A percentile compares a stretch with the other conserved stretches of the same genome.
Evolutionary conservation across 1,139 yeast genomes (phyloP).

Genomic region (Hansenula lynferdii): DNA sequence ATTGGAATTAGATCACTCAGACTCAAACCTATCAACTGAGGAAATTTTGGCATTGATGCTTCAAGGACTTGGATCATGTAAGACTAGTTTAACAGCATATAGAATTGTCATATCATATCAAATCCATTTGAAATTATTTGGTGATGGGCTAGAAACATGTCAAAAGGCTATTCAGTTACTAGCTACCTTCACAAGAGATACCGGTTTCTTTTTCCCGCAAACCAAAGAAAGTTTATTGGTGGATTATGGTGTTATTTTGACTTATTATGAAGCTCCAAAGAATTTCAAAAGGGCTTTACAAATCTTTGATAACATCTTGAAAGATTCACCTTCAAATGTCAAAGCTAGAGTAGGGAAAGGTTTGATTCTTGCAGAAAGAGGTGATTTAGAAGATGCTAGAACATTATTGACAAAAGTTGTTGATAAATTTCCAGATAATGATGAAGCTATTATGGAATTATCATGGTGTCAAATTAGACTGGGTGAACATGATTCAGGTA

Average conservation of each 20-base stretch:
- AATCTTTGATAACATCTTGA: constrained; percentile 60
- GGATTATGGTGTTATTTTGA: constrained; percentile 69
- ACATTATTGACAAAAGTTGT: constrained; percentile 47
- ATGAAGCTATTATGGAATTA: constrained; percentile 61
- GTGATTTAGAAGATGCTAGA: constrained; percentile 50
- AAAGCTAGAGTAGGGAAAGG: constrained; percentile 82
- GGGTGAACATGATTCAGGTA: constrained; percentile 49
- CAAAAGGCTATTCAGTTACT: constrained; percentile 56
- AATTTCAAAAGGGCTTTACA: constrained; percentile 72
- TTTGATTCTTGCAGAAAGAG: constrained; percentile 64
- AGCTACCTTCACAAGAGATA: constrained; percentile 41
- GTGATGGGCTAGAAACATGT: constrained; percentile 55
- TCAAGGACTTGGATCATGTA: constrained; percentile 21
- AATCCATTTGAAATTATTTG: constrained; percentile 59
- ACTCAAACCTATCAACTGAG: constrained; percentile 19
- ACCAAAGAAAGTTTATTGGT: constrained; percentile 60
- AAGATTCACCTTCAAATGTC: constrained; percentile 43
- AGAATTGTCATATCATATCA: constrained; percentile 62
- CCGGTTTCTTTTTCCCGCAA: constrained; percentile 43
- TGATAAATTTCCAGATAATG: constrained; percentile 44
- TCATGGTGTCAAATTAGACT: constrained; percentile 74
- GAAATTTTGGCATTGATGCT: constrained; percentile 23
- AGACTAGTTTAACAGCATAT: constrained; percentile 54
- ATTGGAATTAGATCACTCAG: constrained; percentile 19
- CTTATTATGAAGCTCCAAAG: constrained; percentile 87